A percentile compares a stretch with the other conserved stretches of the same genome.
phyloP scores from a whole-genome alignment of 1,139 yeast genomes.

The Hyphopichia khmerensis region DNA sequence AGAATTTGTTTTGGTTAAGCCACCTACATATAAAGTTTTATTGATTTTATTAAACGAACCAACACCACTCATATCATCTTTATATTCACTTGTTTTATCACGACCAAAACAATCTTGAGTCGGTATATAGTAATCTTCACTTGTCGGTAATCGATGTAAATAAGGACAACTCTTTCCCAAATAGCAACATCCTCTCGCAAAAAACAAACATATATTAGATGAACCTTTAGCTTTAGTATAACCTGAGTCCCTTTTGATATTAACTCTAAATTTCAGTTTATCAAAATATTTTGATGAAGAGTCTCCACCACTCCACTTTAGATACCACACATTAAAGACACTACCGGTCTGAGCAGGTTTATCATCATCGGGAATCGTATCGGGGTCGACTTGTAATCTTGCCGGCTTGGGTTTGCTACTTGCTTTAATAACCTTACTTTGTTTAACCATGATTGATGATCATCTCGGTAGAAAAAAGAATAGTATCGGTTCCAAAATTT shows the following conservation, averaged over 20 bases:
- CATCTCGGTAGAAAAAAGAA: no score
- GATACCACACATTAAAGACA: slow-evolving; percentile 83
- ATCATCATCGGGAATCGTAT: slow-evolving; percentile 57
- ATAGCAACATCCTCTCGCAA: slow-evolving; percentile 86
- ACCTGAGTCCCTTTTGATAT: slow-evolving; percentile 67
- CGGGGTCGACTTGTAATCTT: slow-evolving; percentile 72
- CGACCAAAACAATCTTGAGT: slow-evolving; percentile 92
- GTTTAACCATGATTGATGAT: background rate
- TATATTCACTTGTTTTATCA: slow-evolving; percentile 75
- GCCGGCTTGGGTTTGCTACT: slow-evolving; percentile 27
- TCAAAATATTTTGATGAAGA: slow-evolving; percentile 28
- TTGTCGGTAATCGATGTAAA: slow-evolving; percentile 71
- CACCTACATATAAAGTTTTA: slow-evolving; percentile 77
- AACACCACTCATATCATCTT: slow-evolving; percentile 94
- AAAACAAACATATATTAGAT: slow-evolving; percentile 69
- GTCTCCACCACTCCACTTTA: slow-evolving; percentile 82
- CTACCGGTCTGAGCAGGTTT: slow-evolving; percentile 81
- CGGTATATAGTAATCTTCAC: slow-evolving; percentile 46
- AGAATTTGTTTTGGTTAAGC: slow-evolving; percentile 29
- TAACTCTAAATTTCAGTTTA: slow-evolving; percentile 51
- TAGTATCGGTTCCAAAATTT: no score
- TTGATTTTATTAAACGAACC: slow-evolving; percentile 77
- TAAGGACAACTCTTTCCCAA: slow-evolving; percentile 74
- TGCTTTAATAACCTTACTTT: background rate
- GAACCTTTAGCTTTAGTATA: slow-evolving; percentile 57